These are phyloP conservation scores for Alternaria triticina DNA, from an alignment of 2,329 filamentous ascomycete species.

Conservation along the genomic window DNA sequence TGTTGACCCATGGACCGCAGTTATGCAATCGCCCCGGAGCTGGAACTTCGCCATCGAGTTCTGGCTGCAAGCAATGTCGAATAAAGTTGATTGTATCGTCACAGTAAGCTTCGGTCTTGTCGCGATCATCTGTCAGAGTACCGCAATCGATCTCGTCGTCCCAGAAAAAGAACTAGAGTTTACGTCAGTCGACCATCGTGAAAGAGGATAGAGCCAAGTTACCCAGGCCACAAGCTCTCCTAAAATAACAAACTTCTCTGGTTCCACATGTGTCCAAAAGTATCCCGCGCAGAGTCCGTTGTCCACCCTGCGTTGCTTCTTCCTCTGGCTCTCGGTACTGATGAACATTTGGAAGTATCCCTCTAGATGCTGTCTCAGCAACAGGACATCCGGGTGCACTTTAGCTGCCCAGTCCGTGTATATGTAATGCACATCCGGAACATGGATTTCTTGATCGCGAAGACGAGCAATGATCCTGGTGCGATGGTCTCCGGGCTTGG, in stretches of 20 bases:
- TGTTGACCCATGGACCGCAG: conserved; percentile 12
- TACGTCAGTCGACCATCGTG: not conserved
- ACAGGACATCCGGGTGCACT: conserved; percentile 1
- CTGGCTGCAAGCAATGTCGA: conserved; percentile 11
- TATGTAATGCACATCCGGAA: conserved; percentile 8
- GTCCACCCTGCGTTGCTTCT: conserved; percentile 10
- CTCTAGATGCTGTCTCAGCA: conserved; percentile 6
- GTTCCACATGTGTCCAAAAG: conserved; percentile 9
- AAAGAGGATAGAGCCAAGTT: not conserved
- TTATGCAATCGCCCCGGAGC: conserved; percentile 15
- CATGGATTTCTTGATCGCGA: conserved; percentile 8
- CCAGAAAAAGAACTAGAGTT: conserved; percentile 14
- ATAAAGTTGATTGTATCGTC: conserved; percentile 13
- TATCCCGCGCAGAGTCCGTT: conserved; percentile 8
- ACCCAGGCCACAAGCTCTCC: conserved; percentile 14
- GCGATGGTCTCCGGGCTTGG: not conserved
- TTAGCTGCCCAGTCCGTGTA: conserved; percentile 8
- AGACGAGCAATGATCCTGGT: conserved; percentile 3
- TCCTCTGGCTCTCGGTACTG: conserved; percentile 5
- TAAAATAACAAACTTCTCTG: conserved; percentile 3
- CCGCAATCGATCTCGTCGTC: conserved; percentile 19
- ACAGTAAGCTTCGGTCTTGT: conserved; percentile 16
- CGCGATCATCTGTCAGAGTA: conserved; percentile 9
- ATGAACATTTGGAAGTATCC: conserved; percentile 6
- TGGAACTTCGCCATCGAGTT: conserved; percentile 6